phyloP scores from a whole-genome alignment of 2,329 filamentous ascomycete species.

The Penicillium corylophilum region DNA sequence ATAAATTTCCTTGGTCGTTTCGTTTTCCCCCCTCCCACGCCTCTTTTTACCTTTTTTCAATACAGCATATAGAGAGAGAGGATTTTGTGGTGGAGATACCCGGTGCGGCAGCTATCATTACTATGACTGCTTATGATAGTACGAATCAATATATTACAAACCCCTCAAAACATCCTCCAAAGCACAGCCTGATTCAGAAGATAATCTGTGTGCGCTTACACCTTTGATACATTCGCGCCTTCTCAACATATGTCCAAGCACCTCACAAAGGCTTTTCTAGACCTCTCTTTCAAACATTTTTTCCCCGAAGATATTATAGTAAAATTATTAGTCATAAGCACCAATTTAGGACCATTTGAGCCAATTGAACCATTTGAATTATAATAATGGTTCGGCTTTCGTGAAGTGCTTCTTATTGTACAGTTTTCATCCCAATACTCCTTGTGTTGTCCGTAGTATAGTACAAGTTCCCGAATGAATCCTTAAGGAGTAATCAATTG shows the following conservation, averaged over 20 bases:
- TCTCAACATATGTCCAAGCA: too few relatives aligned
- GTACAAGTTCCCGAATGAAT: background rate
- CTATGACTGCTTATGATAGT: constrained; percentile 8
- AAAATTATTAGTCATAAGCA: too few relatives aligned
- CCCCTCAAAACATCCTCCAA: background rate
- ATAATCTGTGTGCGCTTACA: too few relatives aligned
- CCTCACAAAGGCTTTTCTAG: too few relatives aligned
- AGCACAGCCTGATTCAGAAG: too few relatives aligned
- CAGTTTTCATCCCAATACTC: background rate
- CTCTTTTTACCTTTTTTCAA: constrained; percentile 19
- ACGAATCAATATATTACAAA: constrained; percentile 25
- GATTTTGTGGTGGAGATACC: constrained; percentile 37
- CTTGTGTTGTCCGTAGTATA: background rate
- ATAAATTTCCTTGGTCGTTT: constrained; percentile 6
- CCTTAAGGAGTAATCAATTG: constrained; percentile 43
- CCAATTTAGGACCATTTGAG: too few relatives aligned
- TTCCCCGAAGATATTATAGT: too few relatives aligned
- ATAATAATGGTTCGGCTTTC: too few relatives aligned
- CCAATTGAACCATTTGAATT: too few relatives aligned
- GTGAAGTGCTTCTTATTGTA: background rate
- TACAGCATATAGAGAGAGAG: constrained; percentile 37
- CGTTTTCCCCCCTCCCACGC: constrained; percentile 13
- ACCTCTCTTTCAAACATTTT: too few relatives aligned
- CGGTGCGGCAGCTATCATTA: constrained; percentile 32
- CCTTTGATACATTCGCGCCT: too few relatives aligned